Evolutionary conservation across 768 basidiomycete genomes (phyloP).

Genomic region (Boletus edulis): DNA sequence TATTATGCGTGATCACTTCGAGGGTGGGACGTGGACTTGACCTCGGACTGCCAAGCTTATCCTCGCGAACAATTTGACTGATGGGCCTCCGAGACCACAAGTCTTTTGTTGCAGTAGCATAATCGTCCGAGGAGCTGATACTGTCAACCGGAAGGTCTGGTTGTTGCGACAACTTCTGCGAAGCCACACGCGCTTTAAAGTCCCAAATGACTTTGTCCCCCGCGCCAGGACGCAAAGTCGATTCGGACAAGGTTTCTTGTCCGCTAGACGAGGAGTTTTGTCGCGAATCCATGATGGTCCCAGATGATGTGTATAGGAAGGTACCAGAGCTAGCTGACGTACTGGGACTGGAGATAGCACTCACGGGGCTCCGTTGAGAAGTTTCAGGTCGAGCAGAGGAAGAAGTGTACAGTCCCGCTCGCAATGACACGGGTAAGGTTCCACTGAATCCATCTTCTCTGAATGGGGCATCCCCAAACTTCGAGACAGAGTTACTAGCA

Average conservation of each 20-base stretch:
- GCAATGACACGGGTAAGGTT: conserved; percentile 26
- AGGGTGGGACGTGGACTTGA: conserved; percentile 28
- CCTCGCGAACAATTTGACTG: conserved; percentile 27
- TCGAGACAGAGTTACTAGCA: conserved; percentile 24
- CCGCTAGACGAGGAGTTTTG: conserved; percentile 28
- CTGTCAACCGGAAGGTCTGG: conserved; percentile 20
- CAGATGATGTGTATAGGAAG: conserved; percentile 25
- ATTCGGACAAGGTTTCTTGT: conserved; percentile 33
- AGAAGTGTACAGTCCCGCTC: conserved; percentile 26
- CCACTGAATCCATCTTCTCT: conserved; percentile 29
- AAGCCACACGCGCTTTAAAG: conserved; percentile 19
- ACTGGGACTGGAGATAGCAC: conserved; percentile 45
- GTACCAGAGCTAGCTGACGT: conserved; percentile 32
- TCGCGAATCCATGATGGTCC: conserved; percentile 26
- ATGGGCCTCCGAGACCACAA: conserved; percentile 33
- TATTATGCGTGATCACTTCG: conserved; percentile 29
- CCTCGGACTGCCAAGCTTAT: conserved; percentile 16
- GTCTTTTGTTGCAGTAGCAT: conserved; percentile 28
- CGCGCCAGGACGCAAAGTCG: conserved; percentile 32
- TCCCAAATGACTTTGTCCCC: conserved; percentile 32
- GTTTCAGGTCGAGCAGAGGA: conserved; percentile 36
- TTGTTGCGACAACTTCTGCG: conserved; percentile 15
- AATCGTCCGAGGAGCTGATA: conserved; percentile 26
- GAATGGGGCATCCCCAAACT: conserved; percentile 31
- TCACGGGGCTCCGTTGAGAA: conserved; percentile 65